Percentiles rank a stretch among this genome's conserved stretches.
These are phyloP conservation scores for Scopulariopsis brevicaulis DNA, from an alignment of 2,329 filamentous ascomycete genomes.

Conservation along the genomic window DNA sequence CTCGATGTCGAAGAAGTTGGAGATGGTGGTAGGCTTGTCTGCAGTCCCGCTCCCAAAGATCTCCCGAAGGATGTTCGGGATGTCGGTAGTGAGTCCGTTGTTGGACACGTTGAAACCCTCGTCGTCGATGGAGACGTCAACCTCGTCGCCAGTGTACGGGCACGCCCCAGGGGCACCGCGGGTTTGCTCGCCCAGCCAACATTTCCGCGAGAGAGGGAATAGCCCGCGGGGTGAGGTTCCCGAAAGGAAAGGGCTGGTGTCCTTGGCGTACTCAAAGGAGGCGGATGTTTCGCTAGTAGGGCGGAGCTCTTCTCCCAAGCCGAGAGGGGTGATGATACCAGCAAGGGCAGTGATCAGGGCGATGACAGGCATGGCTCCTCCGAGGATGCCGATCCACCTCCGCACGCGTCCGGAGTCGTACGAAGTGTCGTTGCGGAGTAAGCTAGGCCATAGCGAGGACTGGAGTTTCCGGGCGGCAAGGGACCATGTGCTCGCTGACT, in stretches of 20 bases:
- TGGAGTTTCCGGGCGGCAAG: constrained; percentile 17
- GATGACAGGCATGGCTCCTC: constrained; percentile 13
- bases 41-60: constrained; percentile 23
- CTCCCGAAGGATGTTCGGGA: constrained; percentile 20
- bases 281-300: background rate
- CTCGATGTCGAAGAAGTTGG: constrained; percentile 31
- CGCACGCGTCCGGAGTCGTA: constrained; percentile 16
- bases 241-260: constrained; percentile 21
- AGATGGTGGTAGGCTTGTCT: constrained; percentile 17
- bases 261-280: constrained; percentile 23
- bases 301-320: constrained; percentile 24
- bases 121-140: constrained; percentile 8
- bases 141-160: constrained; percentile 10
- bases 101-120: constrained; percentile 12
- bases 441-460: constrained; percentile 26
- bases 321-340: constrained; percentile 32
- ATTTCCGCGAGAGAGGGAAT: constrained; percentile 9
- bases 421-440: constrained; percentile 24
- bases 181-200: background rate
- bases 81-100: constrained; percentile 8
- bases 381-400: constrained; percentile 7
- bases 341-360: constrained; percentile 23
- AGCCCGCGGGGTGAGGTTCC: constrained; percentile 23
- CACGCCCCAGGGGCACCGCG: constrained; percentile 15
- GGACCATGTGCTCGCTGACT: constrained; percentile 22